Percentiles rank a stretch among this genome's conserved stretches.
Conservation (phyloP, 1,284 basidiomycete genomes). For the Pyrrhoderma lamaoense region DNA sequence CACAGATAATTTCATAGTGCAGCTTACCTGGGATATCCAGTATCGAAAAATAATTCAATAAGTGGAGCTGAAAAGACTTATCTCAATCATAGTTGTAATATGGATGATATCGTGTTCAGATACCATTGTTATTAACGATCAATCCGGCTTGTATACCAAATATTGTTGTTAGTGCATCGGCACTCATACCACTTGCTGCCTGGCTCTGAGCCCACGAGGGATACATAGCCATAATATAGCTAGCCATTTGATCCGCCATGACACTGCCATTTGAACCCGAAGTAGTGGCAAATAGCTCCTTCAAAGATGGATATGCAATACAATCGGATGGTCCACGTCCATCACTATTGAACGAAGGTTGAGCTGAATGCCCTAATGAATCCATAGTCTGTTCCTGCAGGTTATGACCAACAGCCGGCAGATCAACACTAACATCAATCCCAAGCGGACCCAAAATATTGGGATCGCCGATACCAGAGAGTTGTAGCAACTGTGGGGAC, state of each 20-base stretch:
- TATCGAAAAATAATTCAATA: slow-evolving; percentile 30
- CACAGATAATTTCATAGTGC: neutral
- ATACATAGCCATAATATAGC: slow-evolving; percentile 30
- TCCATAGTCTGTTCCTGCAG: slow-evolving; percentile 43
- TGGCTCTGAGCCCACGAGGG: slow-evolving; percentile 36
- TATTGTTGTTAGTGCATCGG: slow-evolving; percentile 35
- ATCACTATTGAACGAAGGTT: slow-evolving; percentile 26
- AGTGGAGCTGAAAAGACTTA: slow-evolving; percentile 33
- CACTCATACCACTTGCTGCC: slow-evolving; percentile 31
- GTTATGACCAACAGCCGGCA: slow-evolving; percentile 39
- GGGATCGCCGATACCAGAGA: slow-evolving; percentile 40
- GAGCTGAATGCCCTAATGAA: slow-evolving; percentile 30
- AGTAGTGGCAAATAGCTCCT: slow-evolving; percentile 36
- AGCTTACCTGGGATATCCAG: slow-evolving; percentile 19
- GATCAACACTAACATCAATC: slow-evolving; percentile 31
- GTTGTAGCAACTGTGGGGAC: slow-evolving; percentile 36
- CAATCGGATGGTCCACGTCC: slow-evolving; percentile 36
- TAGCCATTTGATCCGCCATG: slow-evolving; percentile 20
- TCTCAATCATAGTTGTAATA: neutral
- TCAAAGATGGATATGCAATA: slow-evolving; percentile 40
- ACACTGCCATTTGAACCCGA: slow-evolving; percentile 21
- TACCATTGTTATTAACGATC: slow-evolving; percentile 40
- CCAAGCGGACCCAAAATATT: slow-evolving; percentile 32
- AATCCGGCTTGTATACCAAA: slow-evolving; percentile 36
- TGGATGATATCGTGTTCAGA: slow-evolving; percentile 5